phyloP scores from a whole-genome alignment of 208 protist species.

The Trypanosoma avium region DNA sequence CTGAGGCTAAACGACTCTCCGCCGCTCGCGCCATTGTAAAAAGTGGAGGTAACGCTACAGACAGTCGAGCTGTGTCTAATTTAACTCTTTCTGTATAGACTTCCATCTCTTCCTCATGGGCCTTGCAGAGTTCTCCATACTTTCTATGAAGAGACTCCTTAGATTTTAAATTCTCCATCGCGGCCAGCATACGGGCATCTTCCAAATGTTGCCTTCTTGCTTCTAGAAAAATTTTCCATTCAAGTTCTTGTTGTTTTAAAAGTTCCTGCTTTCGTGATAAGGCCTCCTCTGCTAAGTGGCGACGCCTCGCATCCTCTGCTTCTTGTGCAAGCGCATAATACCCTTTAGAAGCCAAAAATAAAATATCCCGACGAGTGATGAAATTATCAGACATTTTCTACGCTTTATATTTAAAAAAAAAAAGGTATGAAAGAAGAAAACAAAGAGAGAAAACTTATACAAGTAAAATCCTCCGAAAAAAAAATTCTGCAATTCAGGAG shows the following conservation, averaged over 20 bases:
- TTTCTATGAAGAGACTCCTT: conserved; percentile 27
- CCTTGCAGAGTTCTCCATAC: conserved; percentile 33
- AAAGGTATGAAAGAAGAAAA: no score
- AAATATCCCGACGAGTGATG: conserved; percentile 23
- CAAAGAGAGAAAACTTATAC: no score
- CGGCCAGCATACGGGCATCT: conserved; percentile 19
- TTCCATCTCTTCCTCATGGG: conserved; percentile 47
- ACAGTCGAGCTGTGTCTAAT: conserved; percentile 32
- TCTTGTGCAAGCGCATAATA: conserved; percentile 30
- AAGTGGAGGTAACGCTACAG: conserved; percentile 31
- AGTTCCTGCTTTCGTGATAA: conserved; percentile 28
- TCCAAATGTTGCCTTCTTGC: conserved; percentile 26
- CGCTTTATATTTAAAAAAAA: no score
- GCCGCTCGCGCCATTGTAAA: conserved; percentile 31
- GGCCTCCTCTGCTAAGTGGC: conserved; percentile 9
- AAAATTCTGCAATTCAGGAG: no score
- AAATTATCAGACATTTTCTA: conserved; percentile 6
- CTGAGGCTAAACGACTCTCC: conserved; percentile 33
- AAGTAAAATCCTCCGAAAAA: no score
- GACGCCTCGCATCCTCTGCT: conserved; percentile 20
- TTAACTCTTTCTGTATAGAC: conserved; percentile 23
- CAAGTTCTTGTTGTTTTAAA: conserved; percentile 44
- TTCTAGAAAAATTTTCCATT: conserved; percentile 53
- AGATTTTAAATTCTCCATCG: conserved; percentile 16
- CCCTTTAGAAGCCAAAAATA: conserved; percentile 29